Evolutionary conservation across 1,139 yeast genomes (phyloP).

Genomic region (Yamadazyma songkhlaensis): DNA sequence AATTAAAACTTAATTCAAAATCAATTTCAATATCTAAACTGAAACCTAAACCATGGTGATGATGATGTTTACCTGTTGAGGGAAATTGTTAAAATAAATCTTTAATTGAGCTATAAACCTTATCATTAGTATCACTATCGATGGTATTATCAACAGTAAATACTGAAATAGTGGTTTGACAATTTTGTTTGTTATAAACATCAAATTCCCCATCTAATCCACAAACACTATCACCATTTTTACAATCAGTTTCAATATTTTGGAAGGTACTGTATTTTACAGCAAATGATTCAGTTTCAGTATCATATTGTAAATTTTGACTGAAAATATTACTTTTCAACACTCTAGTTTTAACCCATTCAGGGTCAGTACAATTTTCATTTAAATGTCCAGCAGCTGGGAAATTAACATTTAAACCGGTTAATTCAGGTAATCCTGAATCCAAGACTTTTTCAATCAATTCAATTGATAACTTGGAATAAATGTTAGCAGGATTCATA

Average conservation of each 20-base stretch:
- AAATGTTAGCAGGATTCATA: conserved; percentile 37
- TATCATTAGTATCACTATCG: conserved; percentile 4
- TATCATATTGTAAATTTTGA: conserved; percentile 27
- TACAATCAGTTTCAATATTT: conserved; percentile 18
- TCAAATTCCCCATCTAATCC: conserved; percentile 32
- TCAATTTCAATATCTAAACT: not conserved
- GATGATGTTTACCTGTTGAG: not conserved
- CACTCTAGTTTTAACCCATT: conserved; percentile 36
- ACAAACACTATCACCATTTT: conserved; percentile 29
- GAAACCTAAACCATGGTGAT: not conserved
- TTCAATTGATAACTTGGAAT: conserved; percentile 36
- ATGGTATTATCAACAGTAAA: conserved; percentile 29
- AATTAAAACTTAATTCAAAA: not conserved
- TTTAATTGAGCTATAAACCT: conserved; percentile 1
- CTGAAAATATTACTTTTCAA: conserved; percentile 34
- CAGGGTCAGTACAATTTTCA: conserved; percentile 35
- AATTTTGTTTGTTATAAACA: conserved; percentile 22
- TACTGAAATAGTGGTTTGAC: conserved; percentile 36
- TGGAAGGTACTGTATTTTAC: conserved; percentile 9
- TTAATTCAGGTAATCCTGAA: conserved; percentile 39
- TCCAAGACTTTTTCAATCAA: conserved; percentile 37
- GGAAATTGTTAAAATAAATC: conserved; percentile 2
- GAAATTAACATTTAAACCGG: conserved; percentile 48
- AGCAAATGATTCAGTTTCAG: conserved; percentile 9
- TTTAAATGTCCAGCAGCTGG: conserved; percentile 39